Conservation (phyloP, 1,284 basidiomycete genomes). For the Apiotrichum laibachii region DNA sequence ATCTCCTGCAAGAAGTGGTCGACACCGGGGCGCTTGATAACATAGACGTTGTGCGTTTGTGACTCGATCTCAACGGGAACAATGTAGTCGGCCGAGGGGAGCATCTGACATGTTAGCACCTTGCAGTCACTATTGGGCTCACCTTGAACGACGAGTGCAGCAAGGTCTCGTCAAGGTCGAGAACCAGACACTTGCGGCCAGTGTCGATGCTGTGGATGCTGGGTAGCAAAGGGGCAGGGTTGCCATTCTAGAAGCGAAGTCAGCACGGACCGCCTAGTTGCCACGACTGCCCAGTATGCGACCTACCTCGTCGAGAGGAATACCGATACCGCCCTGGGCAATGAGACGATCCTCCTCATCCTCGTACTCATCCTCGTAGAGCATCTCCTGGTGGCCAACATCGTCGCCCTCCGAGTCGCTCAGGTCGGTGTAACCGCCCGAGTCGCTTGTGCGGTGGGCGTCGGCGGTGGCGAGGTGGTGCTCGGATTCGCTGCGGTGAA, state of each 20-base stretch:
- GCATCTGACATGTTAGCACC: slow-evolving; percentile 60
- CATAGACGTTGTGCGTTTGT: slow-evolving; percentile 97
- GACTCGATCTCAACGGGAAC: slow-evolving; percentile 99
- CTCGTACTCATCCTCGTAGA: slow-evolving; percentile 56
- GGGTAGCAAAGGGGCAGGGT: slow-evolving; percentile 77
- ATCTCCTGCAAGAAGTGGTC: slow-evolving; percentile 93
- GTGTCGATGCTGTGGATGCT: slow-evolving; percentile 68
- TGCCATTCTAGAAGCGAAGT: slow-evolving; percentile 64
- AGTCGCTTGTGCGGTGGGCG: slow-evolving; percentile 31
- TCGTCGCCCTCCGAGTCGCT: slow-evolving; percentile 43
- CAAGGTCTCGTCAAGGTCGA: slow-evolving; percentile 93
- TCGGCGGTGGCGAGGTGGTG: slow-evolving; percentile 25
- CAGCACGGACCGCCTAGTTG: slow-evolving; percentile 6
- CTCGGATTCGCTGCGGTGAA: slow-evolving; percentile 37
- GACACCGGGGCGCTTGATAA: slow-evolving; percentile 97
- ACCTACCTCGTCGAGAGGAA: slow-evolving; percentile 70
- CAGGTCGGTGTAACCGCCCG: slow-evolving; percentile 40
- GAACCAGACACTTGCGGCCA: slow-evolving; percentile 86
- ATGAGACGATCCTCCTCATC: slow-evolving; percentile 79
- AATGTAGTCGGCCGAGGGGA: slow-evolving; percentile 94
- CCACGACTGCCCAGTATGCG: background rate
- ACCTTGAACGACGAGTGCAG: slow-evolving; percentile 93
- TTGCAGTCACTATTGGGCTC: slow-evolving; percentile 23
- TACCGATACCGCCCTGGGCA: slow-evolving; percentile 73
- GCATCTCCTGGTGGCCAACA: slow-evolving; percentile 51